These are phyloP conservation scores for Paxillus ammoniavirescens DNA, from an alignment of 768 basidiomycete species.

Conservation along the genomic window DNA sequence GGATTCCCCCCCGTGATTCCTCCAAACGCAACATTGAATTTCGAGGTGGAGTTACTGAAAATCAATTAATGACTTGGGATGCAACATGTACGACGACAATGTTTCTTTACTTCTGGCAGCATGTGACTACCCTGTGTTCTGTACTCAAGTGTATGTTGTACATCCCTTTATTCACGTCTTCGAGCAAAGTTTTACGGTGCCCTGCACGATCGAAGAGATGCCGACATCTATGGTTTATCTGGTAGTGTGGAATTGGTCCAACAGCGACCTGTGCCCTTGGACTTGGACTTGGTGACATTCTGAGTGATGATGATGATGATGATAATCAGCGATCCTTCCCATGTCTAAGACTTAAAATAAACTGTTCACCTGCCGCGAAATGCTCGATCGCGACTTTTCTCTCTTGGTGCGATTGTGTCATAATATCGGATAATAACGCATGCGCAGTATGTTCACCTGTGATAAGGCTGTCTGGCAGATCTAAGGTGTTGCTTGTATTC, in stretches of 20 bases:
- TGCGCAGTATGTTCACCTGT: neutral
- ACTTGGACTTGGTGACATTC: neutral
- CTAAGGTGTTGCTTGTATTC: neutral
- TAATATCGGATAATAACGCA: constrained; percentile 2
- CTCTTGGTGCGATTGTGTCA: constrained; percentile 2
- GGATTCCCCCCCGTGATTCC: constrained; percentile 84
- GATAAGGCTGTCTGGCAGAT: neutral
- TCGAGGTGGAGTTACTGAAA: constrained; percentile 80
- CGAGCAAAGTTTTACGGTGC: neutral
- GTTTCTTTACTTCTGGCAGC: constrained; percentile 10
- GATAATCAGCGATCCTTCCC: constrained; percentile 1
- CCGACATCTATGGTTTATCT: neutral
- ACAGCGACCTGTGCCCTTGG: neutral
- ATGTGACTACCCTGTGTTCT: constrained; percentile 24
- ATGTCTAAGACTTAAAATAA: too few relatives aligned
- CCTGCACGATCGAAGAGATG: too few relatives aligned
- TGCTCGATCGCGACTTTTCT: constrained; percentile 3
- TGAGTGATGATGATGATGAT: constrained; percentile 5
- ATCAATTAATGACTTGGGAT: constrained; percentile 46
- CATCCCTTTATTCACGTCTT: constrained; percentile 1
- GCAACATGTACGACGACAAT: constrained; percentile 19
- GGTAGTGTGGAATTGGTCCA: neutral
- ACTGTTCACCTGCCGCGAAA: neutral
- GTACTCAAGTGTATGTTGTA: constrained; percentile 22
- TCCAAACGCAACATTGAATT: constrained; percentile 67